Conservation (phyloP, 129 eudicot species). For the Lactuca saligna region DNA sequence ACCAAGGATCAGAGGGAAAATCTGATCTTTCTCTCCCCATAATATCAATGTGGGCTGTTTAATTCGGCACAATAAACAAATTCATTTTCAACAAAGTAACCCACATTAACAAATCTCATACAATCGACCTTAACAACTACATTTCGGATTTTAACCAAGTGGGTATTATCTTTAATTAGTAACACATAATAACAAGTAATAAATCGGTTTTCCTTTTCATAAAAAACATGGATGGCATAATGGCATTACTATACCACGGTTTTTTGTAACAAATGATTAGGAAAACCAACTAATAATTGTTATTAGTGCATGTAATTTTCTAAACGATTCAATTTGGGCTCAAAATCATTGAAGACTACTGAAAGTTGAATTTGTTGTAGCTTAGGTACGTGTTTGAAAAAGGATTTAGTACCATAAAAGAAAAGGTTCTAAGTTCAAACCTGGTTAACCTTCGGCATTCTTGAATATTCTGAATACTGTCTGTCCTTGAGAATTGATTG, state of each 20-base stretch:
- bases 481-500: constrained; percentile 54
- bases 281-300: too few species aligned
- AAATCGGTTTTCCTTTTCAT: too few species aligned
- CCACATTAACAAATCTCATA: background rate
- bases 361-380: too few species aligned
- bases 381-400: background rate
- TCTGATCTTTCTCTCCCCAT: constrained; percentile 82
- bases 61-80: background rate
- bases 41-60: constrained; percentile 61
- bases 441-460: constrained; percentile 58
- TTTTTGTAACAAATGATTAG: too few species aligned
- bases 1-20: constrained; percentile 73
- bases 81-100: background rate
- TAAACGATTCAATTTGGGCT: background rate
- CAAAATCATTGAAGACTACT: background rate
- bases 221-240: background rate
- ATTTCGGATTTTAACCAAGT: background rate
- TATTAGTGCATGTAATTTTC: too few species aligned
- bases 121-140: background rate
- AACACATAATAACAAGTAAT: too few species aligned
- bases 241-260: too few species aligned
- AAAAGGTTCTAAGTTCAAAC: constrained; percentile 22
- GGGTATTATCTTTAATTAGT: background rate
- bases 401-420: constrained; percentile 1
- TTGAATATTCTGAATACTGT: constrained; percentile 34